Evolutionary conservation across 345 rosid genomes (phyloP).

Genomic region (Lenwebbia sp.): DNA sequence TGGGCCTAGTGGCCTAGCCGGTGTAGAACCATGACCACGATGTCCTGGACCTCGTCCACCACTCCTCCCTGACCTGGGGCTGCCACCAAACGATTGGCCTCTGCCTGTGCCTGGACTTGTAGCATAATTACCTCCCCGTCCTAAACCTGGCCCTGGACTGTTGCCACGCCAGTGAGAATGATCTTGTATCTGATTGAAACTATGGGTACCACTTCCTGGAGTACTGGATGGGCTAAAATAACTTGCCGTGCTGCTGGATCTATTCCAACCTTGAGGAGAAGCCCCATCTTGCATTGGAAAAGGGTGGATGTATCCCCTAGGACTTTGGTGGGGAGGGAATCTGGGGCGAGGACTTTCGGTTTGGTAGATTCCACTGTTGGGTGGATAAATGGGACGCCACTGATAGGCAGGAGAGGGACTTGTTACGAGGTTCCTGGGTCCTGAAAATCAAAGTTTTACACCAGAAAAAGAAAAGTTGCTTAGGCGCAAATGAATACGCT

Average conservation of each 20-base stretch:
- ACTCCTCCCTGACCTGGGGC: slow-evolving; percentile 20
- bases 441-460: slow-evolving; percentile 14
- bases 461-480: not conserved
- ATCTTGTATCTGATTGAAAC: slow-evolving; percentile 24
- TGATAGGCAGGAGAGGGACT: slow-evolving; percentile 26
- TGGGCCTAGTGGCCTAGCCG: slow-evolving; percentile 16
- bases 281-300: slow-evolving; percentile 29
- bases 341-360: slow-evolving; percentile 17
- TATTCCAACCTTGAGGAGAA: slow-evolving; percentile 23
- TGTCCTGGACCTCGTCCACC: slow-evolving; percentile 37
- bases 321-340: slow-evolving; percentile 15
- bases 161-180: slow-evolving; percentile 24
- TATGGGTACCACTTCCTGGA: slow-evolving; percentile 4
- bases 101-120: slow-evolving; percentile 30
- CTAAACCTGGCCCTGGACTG: slow-evolving; percentile 8
- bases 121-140: slow-evolving; percentile 21
- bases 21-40: slow-evolving; percentile 12
- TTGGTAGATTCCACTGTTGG: slow-evolving; percentile 26
- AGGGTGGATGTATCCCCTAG: slow-evolving; percentile 23
- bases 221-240: slow-evolving; percentile 16
- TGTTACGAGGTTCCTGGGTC: slow-evolving; percentile 17
- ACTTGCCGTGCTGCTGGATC: slow-evolving; percentile 17
- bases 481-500: not conserved
- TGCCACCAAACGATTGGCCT: slow-evolving; percentile 17
- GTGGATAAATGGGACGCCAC: slow-evolving; percentile 20